Evolutionary conservation across 129 eudicot species (phyloP).

Genomic region (Smallanthus sonchifolius): DNA sequence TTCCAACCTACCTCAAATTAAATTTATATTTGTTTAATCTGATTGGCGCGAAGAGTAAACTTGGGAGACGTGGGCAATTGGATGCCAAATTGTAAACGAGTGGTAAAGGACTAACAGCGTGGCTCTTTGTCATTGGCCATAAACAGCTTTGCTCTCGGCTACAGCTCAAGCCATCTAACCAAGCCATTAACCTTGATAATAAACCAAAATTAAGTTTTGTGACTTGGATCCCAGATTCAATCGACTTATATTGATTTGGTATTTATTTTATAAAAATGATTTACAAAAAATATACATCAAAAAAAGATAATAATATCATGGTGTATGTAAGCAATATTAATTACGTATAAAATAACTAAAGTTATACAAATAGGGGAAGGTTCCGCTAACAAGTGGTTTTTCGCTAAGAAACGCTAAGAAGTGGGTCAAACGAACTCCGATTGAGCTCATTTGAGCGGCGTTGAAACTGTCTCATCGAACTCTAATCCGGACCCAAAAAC

Average conservation of each 20-base stretch:
- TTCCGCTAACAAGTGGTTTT: too few species aligned
- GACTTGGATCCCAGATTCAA: background rate
- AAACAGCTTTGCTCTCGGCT: constrained; percentile 9
- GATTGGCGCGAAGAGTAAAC: background rate
- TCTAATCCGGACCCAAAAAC: too few species aligned
- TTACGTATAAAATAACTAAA: too few species aligned
- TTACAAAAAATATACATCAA: background rate
- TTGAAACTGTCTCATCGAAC: too few species aligned
- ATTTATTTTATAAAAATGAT: background rate
- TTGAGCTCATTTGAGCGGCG: too few species aligned
- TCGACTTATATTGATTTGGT: background rate
- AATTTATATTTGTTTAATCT: background rate
- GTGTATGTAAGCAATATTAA: too few species aligned
- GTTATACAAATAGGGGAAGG: too few species aligned
- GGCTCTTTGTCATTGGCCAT: constrained; percentile 15
- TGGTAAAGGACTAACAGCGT: constrained; percentile 26
- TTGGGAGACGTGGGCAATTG: constrained; percentile 18
- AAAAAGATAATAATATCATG: too few species aligned
- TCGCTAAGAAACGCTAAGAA: too few species aligned
- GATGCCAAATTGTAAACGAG: constrained; percentile 19
- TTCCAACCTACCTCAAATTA: background rate
- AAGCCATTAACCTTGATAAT: background rate
- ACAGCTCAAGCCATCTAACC: constrained; percentile 20
- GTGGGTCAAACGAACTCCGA: too few species aligned
- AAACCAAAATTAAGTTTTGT: background rate